phyloP scores from a whole-genome alignment of 495 filamentous ascomycete species.

The Penicillium desertorum region DNA sequence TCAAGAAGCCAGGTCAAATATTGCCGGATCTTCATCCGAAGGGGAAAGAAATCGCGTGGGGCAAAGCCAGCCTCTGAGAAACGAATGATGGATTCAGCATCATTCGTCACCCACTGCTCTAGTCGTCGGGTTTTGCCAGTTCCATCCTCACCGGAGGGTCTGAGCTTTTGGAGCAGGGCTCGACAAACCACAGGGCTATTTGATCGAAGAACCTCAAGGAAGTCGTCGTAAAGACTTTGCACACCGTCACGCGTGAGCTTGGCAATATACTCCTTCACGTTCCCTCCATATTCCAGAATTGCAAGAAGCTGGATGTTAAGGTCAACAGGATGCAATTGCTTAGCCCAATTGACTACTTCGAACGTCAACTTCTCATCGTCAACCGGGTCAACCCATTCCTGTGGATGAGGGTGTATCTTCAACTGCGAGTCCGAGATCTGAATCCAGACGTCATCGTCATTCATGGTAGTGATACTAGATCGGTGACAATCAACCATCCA shows the following conservation, averaged over 20 bases:
- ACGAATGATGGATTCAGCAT: conserved; percentile 40
- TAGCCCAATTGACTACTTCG: conserved; percentile 66
- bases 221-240: conserved; percentile 46
- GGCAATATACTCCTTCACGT: conserved; percentile 56
- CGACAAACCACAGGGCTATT: conserved; percentile 40
- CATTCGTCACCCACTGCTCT: conserved; percentile 39
- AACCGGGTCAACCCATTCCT: conserved; percentile 38
- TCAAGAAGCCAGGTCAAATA: conserved; percentile 56
- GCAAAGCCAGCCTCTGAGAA: conserved; percentile 60
- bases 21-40: conserved; percentile 57
- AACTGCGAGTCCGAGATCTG: conserved; percentile 75
- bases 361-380: conserved; percentile 63
- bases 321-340: conserved; percentile 59
- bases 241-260: conserved; percentile 59
- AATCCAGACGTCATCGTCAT: conserved; percentile 61
- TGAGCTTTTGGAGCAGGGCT: conserved; percentile 40
- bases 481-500: conserved; percentile 70
- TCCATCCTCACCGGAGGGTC: conserved; percentile 28
- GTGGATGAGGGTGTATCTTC: conserved; percentile 67
- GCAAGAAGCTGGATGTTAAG: conserved; percentile 78
- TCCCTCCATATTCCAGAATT: conserved; percentile 67
- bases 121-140: conserved; percentile 26
- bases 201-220: conserved; percentile 55
- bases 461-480: conserved; percentile 23
- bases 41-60: conserved; percentile 55